Conservation (phyloP, 371 early-diverging fungal genomes). For the Lichtheimia corymbifera region DNA sequence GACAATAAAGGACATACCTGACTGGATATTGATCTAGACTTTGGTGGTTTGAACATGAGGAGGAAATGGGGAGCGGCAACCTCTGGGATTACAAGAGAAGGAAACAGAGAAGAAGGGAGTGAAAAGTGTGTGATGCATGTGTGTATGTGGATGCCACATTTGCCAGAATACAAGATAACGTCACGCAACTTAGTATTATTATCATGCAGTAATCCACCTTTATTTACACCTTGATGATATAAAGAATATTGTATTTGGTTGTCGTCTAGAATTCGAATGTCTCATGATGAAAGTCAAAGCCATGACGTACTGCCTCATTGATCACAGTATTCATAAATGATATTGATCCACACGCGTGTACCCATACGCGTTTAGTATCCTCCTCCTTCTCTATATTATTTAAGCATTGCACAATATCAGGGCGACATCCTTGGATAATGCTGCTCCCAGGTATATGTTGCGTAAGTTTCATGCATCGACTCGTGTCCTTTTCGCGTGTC, state of each 20-base stretch:
- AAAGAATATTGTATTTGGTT: neutral
- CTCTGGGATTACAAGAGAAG: no score
- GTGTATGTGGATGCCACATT: no score
- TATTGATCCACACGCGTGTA: conserved; percentile 37
- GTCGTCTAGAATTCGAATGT: conserved; percentile 42
- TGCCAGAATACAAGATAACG: no score
- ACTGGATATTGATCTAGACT: no score
- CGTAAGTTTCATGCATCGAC: conserved; percentile 9
- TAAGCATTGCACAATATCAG: conserved; percentile 21
- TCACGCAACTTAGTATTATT: no score
- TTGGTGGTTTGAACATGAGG: no score
- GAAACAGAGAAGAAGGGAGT: no score
- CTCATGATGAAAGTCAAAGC: conserved; percentile 38
- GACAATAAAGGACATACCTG: no score
- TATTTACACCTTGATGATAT: neutral
- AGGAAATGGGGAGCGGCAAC: no score
- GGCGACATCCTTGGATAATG: conserved; percentile 20
- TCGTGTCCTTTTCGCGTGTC: conserved; percentile 25
- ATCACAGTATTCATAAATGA: conserved; percentile 31
- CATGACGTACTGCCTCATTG: conserved; percentile 27
- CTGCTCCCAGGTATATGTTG: conserved; percentile 9
- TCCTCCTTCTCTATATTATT: conserved; percentile 16
- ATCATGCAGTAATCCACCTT: no score
- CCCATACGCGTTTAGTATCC: conserved; percentile 17
- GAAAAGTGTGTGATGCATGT: no score